A percentile compares a stretch with the other conserved stretches of the same genome.
Evolutionary conservation across 106 monocot genomes (phyloP).

Genomic region (Phalaenopsis aphrodite): DNA sequence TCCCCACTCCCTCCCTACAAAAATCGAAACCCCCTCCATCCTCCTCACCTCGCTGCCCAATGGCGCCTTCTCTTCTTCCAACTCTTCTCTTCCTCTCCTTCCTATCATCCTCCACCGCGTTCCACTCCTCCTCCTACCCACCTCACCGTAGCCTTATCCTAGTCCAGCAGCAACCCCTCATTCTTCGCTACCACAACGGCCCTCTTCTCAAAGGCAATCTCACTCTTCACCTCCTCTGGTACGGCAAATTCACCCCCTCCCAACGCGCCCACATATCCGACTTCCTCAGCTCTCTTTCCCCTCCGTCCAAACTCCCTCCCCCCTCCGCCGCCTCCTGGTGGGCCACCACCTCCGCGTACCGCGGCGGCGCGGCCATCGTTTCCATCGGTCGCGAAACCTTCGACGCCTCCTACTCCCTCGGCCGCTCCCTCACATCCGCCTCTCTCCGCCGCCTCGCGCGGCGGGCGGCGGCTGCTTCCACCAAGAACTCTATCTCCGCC

Average conservation of each 20-base stretch:
- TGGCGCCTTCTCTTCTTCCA: neutral
- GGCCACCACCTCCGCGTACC: conserved; percentile 26
- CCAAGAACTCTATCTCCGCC: conserved; percentile 16
- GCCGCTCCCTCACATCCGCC: conserved; percentile 25
- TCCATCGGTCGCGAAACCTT: conserved; percentile 22
- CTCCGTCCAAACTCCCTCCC: neutral
- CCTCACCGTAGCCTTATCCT: conserved; percentile 8
- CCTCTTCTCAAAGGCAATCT: conserved; percentile 43
- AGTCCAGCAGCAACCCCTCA: conserved; percentile 26
- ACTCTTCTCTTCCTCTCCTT: neutral
- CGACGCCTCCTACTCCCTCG: conserved; percentile 34
- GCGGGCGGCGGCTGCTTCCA: neutral
- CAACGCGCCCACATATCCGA: conserved; percentile 55
- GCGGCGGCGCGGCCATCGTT: conserved; percentile 12
- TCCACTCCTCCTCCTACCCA: neutral
- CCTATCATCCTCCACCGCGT: neutral
- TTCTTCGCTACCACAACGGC: conserved; percentile 59
- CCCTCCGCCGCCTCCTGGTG: conserved; percentile 53
- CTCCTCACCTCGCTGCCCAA: neutral
- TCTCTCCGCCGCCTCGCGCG: conserved; percentile 20
- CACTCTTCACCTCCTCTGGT: conserved; percentile 59
- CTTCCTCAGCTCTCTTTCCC: conserved; percentile 55
- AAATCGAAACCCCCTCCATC: neutral
- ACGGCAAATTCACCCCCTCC: conserved; percentile 59
- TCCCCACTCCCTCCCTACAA: neutral